Conservation (phyloP, 2,329 filamentous ascomycete genomes). For the Alternaria sp. region DNA sequence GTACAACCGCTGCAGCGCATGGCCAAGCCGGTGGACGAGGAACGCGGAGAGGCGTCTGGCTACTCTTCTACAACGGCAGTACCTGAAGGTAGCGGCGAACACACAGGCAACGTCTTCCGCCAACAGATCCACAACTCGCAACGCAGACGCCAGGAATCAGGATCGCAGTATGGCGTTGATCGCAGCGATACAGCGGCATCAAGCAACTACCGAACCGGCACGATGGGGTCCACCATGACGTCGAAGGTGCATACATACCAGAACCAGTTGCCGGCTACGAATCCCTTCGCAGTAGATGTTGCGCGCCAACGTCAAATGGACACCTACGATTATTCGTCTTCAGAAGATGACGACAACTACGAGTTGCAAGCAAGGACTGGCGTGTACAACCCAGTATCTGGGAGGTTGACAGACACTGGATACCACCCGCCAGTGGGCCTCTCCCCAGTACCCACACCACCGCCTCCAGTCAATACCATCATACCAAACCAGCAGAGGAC, state of each 20-base stretch:
- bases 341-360: slow-evolving; percentile 47
- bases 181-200: slow-evolving; percentile 41
- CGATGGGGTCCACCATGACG: slow-evolving; percentile 35
- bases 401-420: slow-evolving; percentile 43
- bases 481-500: slow-evolving; percentile 13
- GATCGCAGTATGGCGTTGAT: slow-evolving; percentile 33
- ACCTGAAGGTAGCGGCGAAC: slow-evolving; percentile 19
- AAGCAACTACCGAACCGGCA: slow-evolving; percentile 34
- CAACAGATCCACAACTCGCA: slow-evolving; percentile 48
- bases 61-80: slow-evolving; percentile 33
- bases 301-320: slow-evolving; percentile 39
- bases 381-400: slow-evolving; percentile 43
- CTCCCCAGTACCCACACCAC: slow-evolving; percentile 41
- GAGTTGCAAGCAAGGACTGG: slow-evolving; percentile 40
- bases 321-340: slow-evolving; percentile 48
- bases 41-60: slow-evolving; percentile 41
- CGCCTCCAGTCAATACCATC: slow-evolving; percentile 27
- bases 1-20: slow-evolving; percentile 39
- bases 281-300: slow-evolving; percentile 37
- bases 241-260: slow-evolving; percentile 42
- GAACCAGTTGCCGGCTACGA: slow-evolving; percentile 40
- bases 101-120: slow-evolving; percentile 46
- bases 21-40: slow-evolving; percentile 37
- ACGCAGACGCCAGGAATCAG: slow-evolving; percentile 40
- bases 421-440: slow-evolving; percentile 42